A percentile compares a stretch with the other conserved stretches of the same genome.
Conservation (phyloP, 1,284 basidiomycete species). For the Phlebopus sp. region DNA sequence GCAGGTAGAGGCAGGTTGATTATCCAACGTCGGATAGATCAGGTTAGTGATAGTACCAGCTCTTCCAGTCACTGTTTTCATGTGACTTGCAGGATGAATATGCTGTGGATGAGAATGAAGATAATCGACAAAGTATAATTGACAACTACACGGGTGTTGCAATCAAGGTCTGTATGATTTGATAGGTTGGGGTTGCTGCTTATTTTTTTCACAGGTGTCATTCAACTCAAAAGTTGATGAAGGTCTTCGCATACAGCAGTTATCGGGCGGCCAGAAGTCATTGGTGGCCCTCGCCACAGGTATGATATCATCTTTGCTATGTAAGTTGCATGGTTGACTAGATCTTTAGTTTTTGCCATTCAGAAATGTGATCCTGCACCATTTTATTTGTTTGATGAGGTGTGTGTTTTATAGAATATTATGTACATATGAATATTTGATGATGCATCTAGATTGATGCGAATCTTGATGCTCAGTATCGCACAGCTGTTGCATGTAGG, state of each 20-base stretch:
- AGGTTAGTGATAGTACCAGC: slow-evolving; percentile 46
- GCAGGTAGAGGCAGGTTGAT: slow-evolving; percentile 88
- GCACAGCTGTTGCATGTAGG: slow-evolving; percentile 92
- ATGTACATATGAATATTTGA: background rate
- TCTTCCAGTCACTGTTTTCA: background rate
- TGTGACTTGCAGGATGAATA: slow-evolving; percentile 58
- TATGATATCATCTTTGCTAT: slow-evolving; percentile 29
- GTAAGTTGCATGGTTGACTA: background rate
- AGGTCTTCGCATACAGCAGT: slow-evolving; percentile 92
- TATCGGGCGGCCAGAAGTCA: slow-evolving; percentile 98
- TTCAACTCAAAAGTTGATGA: slow-evolving; percentile 99
- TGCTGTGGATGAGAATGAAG: slow-evolving; percentile 63
- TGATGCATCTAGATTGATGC: slow-evolving; percentile 87
- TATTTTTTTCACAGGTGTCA: slow-evolving; percentile 62
- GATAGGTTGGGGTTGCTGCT: background rate
- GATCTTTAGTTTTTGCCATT: slow-evolving; percentile 84
- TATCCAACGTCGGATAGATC: slow-evolving; percentile 87
- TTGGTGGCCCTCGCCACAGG: slow-evolving; percentile 94
- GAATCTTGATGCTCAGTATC: slow-evolving; percentile 96
- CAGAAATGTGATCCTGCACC: slow-evolving; percentile 99
- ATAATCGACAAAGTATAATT: slow-evolving; percentile 71
- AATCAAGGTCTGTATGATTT: slow-evolving; percentile 66
- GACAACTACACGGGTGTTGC: slow-evolving; percentile 97
- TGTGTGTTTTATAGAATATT: slow-evolving; percentile 25
- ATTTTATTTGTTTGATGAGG: slow-evolving; percentile 99